Base-by-base conservation (phyloP, 805 yeast genomes). In the Teunomyces pallodes region DNA sequence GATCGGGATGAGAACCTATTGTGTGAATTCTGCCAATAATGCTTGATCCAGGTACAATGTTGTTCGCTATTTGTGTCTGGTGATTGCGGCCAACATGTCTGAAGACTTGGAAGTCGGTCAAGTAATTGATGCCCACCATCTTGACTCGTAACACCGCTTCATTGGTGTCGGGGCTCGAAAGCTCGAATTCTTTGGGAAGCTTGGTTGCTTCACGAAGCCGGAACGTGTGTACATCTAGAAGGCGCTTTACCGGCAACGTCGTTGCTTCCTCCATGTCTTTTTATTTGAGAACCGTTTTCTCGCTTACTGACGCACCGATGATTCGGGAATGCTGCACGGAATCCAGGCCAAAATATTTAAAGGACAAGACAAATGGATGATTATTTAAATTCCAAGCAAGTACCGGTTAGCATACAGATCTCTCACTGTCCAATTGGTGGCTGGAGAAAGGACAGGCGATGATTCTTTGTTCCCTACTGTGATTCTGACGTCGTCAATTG, bases 11-110 rank as follows among this genome's bases (percentile, higher is more conserved):
- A 35, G 42, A n/a, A 17, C 50, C 38, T 13, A 46, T 39, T 27
- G 47, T 16, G 46, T 47, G 53, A 24, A 70, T 51, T 45, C 59
- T 62, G 9, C 72, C 75, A 6, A 72, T 54, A 43, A 67, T 62
- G 20, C 64, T 61, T 42, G 54, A 56, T 2, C 74, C 71, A 0
- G 76, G 76, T 2, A 70, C 73, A 2, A 65, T 17, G 9, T 41
- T 13, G 35, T 29, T 41, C 14, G 33, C 24, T 2, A 32, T 6
- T 6, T 27, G 32, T 12, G 33, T 36, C n/a, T 31, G 13, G 29
- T 31, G 29, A 26, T 36, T 38, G 40, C 31, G 46, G 13, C 35
- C 33, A 43, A 32, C 31, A 26, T 43, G 48, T 17, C 47, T 49
- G 36, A 58, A 44, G 5, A 45, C 45, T 29, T 52, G 54, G 45